Evolutionary conservation across 257 asterid species (phyloP).

Genomic region (Handroanthus guayacan): DNA sequence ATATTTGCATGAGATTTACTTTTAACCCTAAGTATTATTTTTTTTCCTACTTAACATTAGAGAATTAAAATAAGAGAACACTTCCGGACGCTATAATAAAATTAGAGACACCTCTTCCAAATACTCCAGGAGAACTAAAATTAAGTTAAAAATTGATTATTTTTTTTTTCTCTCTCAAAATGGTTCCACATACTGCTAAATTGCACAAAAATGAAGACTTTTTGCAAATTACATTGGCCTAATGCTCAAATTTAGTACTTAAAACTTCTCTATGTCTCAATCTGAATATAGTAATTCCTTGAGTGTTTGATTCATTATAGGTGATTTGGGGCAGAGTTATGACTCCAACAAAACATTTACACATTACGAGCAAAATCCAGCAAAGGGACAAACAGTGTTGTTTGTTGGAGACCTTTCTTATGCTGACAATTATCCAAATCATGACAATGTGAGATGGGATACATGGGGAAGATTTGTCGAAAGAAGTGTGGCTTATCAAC

Average conservation of each 20-base stretch:
- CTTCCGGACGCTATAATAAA: no score
- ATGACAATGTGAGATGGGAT: slow-evolving; percentile 83
- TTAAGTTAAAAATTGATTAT: no score
- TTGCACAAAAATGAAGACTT: not conserved
- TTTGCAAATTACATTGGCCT: not conserved
- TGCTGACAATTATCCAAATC: slow-evolving; percentile 70
- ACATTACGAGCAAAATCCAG: slow-evolving; percentile 75
- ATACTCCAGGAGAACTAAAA: no score
- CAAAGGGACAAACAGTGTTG: slow-evolving; percentile 68
- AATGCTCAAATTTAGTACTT: not conserved
- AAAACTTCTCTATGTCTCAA: not conserved
- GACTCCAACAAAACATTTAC: slow-evolving; percentile 76
- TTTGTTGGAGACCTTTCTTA: slow-evolving; percentile 88
- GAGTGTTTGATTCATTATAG: slow-evolving; percentile 42
- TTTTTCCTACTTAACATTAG: no score
- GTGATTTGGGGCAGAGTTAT: slow-evolving; percentile 84
- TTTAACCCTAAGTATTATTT: no score
- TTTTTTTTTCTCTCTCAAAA: no score
- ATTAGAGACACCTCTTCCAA: no score
- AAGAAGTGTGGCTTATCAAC: slow-evolving; percentile 80
- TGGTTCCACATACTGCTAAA: not conserved
- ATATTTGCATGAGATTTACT: no score
- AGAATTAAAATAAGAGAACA: no score
- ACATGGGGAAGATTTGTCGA: slow-evolving; percentile 87
- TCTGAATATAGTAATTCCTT: not conserved